Evolutionary conservation across 495 filamentous ascomycete genomes (phyloP).

Genomic region (Pseudevernia furfuracea): DNA sequence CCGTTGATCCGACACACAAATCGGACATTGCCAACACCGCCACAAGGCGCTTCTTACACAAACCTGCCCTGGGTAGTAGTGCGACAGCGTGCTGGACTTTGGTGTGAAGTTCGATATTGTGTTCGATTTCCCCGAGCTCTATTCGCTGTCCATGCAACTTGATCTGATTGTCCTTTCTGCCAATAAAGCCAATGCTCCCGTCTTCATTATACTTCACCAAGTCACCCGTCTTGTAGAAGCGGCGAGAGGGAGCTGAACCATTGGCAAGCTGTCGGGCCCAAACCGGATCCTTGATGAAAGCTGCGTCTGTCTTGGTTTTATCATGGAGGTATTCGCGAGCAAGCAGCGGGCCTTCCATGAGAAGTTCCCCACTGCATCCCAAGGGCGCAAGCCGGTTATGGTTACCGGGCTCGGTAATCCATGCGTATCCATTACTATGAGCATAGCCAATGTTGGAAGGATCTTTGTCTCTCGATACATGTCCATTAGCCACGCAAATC

Average conservation of each 20-base stretch:
- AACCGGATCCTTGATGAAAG: constrained; percentile 38
- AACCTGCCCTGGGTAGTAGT: constrained; percentile 13
- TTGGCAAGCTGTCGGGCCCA: constrained; percentile 28
- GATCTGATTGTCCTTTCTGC: constrained; percentile 32
- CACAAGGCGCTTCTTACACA: constrained; percentile 20
- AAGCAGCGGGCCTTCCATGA: constrained; percentile 42
- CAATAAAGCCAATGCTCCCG: constrained; percentile 28
- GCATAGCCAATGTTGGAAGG: constrained; percentile 45
- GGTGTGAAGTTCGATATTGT: constrained; percentile 36
- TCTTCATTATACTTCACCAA: constrained; percentile 27
- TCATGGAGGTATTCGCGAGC: constrained; percentile 49
- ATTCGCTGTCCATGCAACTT: constrained; percentile 31
- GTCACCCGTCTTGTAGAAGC: constrained; percentile 33
- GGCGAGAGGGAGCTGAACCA: constrained; percentile 24
- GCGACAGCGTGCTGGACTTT: constrained; percentile 21
- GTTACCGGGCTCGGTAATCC: constrained; percentile 49
- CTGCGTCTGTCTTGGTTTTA: constrained; percentile 41
- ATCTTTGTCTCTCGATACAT: constrained; percentile 19
- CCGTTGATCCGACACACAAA: constrained; percentile 19
- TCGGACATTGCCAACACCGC: constrained; percentile 15
- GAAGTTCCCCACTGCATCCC: constrained; percentile 48
- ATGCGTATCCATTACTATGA: constrained; percentile 39
- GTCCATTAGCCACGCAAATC: constrained; percentile 28
- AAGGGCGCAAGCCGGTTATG: constrained; percentile 42
- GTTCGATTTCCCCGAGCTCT: constrained; percentile 35